Base-by-base conservation (phyloP, 306 rosid species). In the Rubus parviflorus region DNA sequence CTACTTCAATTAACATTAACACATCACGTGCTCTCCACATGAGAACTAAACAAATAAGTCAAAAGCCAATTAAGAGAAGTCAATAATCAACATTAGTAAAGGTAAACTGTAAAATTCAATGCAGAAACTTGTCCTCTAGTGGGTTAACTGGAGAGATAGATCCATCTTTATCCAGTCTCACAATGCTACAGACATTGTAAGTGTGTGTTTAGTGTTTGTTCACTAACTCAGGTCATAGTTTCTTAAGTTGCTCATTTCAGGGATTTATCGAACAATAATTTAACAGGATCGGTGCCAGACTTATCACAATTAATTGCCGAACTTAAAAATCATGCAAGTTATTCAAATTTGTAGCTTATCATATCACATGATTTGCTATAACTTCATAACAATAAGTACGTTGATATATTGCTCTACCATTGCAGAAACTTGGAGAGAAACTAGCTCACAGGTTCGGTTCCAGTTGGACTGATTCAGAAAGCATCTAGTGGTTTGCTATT, bases 391-490 rank as follows among this genome's bases (percentile, higher is more conserved):
- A 41, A n/a, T n/a, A n/a, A 40, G 70, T 64, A 17, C 38, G 12
- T 7, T 9, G 35, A 30, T 30, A 30, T 30, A 30, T 30, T 0
- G 35, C 35, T 30, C 35, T 30, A 30, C 35, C 35, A 30, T 30
- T 30, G 35, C 84, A 91, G 89, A 84, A 87, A 88, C 65, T 82
- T 91, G 71, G 79, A 61, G 52, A 78, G 67, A 15, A 88, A 84
- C 78, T 79, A 83, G 5, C 64, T 87, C 51, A 79, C 65, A 15
- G 86, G 90, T 12, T 43, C 56, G 13, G 70, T 90, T 67, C 86
- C 91, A 5, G 37, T 0, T 11, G 79, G 72, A 45, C 90, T 88
- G 3, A 10, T 81, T 72, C 80, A 82, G 43, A 85, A 47, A 76
- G 73, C 84, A 51, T 57, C 74, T 30, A 56, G 49, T 20, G 82